A percentile compares a stretch with the other conserved stretches of the same genome.
phyloP scores from a whole-genome alignment of 768 basidiomycete species.

The Russula dissimulans region DNA sequence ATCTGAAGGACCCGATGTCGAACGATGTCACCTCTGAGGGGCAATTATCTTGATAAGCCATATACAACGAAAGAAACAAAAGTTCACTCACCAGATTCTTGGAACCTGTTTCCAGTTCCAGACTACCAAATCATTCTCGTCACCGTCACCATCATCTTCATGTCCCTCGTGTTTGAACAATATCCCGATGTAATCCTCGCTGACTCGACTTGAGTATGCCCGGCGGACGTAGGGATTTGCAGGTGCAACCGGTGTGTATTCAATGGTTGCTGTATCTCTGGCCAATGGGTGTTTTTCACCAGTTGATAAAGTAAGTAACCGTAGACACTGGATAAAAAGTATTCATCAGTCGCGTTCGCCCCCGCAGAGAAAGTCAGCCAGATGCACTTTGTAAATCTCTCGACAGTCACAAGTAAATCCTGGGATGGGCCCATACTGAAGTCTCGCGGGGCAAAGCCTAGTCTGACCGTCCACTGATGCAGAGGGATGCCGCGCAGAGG shows the following conservation, averaged over 20 bases:
- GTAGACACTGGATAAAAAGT: neutral
- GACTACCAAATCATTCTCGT: constrained; percentile 4
- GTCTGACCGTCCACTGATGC: constrained; percentile 12
- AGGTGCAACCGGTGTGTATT: neutral
- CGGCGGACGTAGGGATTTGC: neutral
- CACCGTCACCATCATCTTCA: neutral
- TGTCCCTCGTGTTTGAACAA: neutral
- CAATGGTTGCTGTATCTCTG: constrained; percentile 1
- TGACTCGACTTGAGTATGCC: constrained; percentile 11
- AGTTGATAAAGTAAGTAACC: constrained; percentile 4
- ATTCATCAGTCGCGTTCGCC: neutral
- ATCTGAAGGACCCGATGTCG: constrained; percentile 7
- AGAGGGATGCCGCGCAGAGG: constrained; percentile 12
- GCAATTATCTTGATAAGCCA: neutral
- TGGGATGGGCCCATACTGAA: constrained; percentile 19
- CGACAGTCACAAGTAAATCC: constrained; percentile 15
- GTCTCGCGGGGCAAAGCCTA: constrained; percentile 10
- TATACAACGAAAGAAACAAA: neutral
- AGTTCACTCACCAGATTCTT: constrained; percentile 1
- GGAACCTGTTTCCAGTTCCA: constrained; percentile 19
- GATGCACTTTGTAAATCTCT: constrained; percentile 24
- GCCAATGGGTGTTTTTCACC: constrained; percentile 10
- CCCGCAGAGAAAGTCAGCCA: neutral
- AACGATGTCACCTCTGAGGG: neutral
- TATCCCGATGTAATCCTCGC: constrained; percentile 14